Evolutionary conservation across 495 filamentous ascomycete species (phyloP).

Genomic region (Penicillium arizonense): DNA sequence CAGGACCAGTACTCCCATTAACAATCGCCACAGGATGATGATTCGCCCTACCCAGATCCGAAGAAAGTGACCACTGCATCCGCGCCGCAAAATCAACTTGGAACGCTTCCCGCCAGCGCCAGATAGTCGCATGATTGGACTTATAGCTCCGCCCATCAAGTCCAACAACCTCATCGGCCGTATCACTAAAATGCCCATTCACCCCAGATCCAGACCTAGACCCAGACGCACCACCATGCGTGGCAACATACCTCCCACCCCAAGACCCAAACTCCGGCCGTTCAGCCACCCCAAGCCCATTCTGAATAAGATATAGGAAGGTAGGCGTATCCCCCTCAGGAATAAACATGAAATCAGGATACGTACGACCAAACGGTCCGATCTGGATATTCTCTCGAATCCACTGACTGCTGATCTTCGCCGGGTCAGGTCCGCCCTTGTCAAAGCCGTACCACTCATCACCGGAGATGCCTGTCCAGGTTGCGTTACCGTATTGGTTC

Average conservation of each 20-base stretch:
- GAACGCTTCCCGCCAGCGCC: conserved; percentile 45
- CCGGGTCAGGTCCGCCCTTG: conserved; percentile 36
- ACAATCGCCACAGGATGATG: conserved; percentile 38
- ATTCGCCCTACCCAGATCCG: conserved; percentile 21
- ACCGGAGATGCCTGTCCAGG: conserved; percentile 45
- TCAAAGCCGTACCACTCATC: conserved; percentile 38
- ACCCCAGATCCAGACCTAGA: conserved; percentile 18
- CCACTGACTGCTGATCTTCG: conserved; percentile 35
- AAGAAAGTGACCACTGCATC: conserved; percentile 39
- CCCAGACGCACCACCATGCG: neutral
- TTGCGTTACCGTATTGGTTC: conserved; percentile 38
- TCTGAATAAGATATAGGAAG: conserved; percentile 44
- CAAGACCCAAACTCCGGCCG: conserved; percentile 39
- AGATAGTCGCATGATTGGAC: conserved; percentile 41
- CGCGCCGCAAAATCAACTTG: conserved; percentile 47
- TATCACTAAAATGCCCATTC: conserved; percentile 31
- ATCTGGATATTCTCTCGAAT: conserved; percentile 41
- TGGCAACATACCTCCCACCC: conserved; percentile 26
- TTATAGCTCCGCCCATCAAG: conserved; percentile 26
- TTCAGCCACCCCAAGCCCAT: conserved; percentile 37
- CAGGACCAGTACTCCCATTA: conserved; percentile 29
- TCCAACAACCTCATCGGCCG: conserved; percentile 32
- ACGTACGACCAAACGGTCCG: conserved; percentile 34
- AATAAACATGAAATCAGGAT: conserved; percentile 40
- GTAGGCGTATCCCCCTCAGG: conserved; percentile 45